phyloP scores from a whole-genome alignment of 495 filamentous ascomycete genomes.

The Trichoderma virens region DNA sequence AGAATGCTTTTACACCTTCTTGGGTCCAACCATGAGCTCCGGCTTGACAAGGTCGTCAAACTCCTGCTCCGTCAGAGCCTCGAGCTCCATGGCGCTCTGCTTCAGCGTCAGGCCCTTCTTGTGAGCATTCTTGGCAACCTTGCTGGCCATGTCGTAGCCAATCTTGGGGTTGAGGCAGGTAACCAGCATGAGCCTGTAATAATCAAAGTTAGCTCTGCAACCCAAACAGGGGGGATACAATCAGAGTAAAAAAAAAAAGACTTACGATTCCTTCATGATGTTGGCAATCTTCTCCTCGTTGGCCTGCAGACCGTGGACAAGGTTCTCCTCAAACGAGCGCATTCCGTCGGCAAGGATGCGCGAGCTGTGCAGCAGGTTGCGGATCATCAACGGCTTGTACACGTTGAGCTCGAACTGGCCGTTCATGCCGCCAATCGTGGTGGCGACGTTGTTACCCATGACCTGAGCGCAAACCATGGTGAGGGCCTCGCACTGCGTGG shows the following conservation, averaged over 20 bases:
- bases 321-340: constrained; percentile 87
- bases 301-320: constrained; percentile 80
- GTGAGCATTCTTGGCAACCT: constrained; percentile 98
- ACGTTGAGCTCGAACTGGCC: constrained; percentile 99
- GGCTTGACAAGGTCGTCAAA: constrained; percentile 86
- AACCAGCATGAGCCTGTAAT: constrained; percentile 82
- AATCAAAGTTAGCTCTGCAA: constrained; percentile 6
- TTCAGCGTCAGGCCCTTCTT: constrained; percentile 95
- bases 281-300: constrained; percentile 84
- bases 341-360: constrained; percentile 86
- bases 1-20: constrained; percentile 19
- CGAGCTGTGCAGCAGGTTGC: constrained; percentile 86
- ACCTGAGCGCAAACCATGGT: constrained; percentile 98
- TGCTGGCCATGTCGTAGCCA: constrained; percentile 95
- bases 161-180: constrained; percentile 98
- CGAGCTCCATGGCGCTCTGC: constrained; percentile 86
- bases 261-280: constrained; percentile 77
- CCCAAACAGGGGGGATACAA: background rate
- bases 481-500: constrained; percentile 93
- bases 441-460: constrained; percentile 90
- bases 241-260: constrained; percentile 12
- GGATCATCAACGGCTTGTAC: constrained; percentile 94
- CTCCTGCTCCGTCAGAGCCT: constrained; percentile 81
- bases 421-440: constrained; percentile 90
- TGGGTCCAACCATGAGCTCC: constrained; percentile 94